Percentiles rank a stretch among this genome's conserved stretches.
Evolutionary conservation across 2,329 filamentous ascomycete genomes (phyloP).

Genomic region (Diaporthe vaccinii): DNA sequence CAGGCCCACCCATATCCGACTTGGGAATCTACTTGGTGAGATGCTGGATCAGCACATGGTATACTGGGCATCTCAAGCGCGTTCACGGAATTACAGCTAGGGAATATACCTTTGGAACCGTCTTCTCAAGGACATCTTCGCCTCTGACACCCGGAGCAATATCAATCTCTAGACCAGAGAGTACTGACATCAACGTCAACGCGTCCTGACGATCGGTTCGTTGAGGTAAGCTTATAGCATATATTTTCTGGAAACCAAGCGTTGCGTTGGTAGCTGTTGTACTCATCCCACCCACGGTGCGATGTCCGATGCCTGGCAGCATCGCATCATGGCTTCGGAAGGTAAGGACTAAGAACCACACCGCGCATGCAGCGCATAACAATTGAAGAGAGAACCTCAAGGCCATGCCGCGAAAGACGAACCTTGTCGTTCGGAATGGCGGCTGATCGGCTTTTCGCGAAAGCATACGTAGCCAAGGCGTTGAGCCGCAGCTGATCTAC

Average conservation of each 20-base stretch:
- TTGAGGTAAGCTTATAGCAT: slow-evolving; percentile 8
- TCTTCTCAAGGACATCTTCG: slow-evolving; percentile 11
- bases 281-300: not conserved
- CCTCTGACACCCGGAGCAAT: slow-evolving; percentile 3
- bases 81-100: not conserved
- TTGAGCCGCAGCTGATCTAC: not conserved
- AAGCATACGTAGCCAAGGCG: not conserved
- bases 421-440: not conserved
- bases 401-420: not conserved
- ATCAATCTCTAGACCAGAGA: not conserved
- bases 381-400: not conserved
- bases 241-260: slow-evolving; percentile 10
- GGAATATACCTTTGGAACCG: not conserved
- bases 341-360: slow-evolving; percentile 1
- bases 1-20: not conserved
- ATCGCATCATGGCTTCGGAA: not conserved
- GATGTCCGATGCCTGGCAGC: not conserved
- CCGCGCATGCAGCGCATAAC: not conserved
- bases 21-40: not conserved
- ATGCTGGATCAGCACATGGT: not conserved
- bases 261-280: slow-evolving; percentile 4
- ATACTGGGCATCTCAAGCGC: not conserved
- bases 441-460: not conserved
- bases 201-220: slow-evolving; percentile 12
- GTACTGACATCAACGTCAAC: not conserved